Percentiles rank a stretch among this genome's conserved stretches.
These are phyloP conservation scores for Lachnum nothofagi DNA, from an alignment of 2,329 filamentous ascomycete species.

Conservation along the genomic window DNA sequence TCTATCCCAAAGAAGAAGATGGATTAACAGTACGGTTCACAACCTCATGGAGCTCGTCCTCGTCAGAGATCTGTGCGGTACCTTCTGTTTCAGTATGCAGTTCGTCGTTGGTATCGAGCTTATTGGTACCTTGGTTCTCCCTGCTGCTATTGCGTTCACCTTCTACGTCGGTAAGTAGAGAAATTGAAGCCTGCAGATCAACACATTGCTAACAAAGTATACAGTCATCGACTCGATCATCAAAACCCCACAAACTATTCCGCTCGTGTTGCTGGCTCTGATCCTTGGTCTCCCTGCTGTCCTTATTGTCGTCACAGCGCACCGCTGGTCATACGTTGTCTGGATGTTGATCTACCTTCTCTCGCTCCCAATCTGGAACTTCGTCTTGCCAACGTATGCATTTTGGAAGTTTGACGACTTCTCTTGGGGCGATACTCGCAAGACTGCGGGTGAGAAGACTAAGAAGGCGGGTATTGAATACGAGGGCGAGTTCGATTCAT, in stretches of 20 bases:
- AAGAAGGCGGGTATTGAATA: slow-evolving; percentile 83
- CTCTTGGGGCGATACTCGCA: slow-evolving; percentile 96
- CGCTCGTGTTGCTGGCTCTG: slow-evolving; percentile 78
- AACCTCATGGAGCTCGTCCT: slow-evolving; percentile 97
- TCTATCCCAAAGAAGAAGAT: slow-evolving; percentile 88
- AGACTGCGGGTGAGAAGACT: slow-evolving; percentile 84
- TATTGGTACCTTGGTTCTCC: slow-evolving; percentile 87
- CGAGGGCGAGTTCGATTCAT: slow-evolving; percentile 95
- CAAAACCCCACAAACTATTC: slow-evolving; percentile 76
- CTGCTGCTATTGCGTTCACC: slow-evolving; percentile 94
- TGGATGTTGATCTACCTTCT: slow-evolving; percentile 98
- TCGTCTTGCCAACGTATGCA: slow-evolving; percentile 85
- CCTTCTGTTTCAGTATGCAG: slow-evolving; percentile 99
- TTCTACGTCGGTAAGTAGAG: slow-evolving; percentile 79
- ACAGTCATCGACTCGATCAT: slow-evolving; percentile 82
- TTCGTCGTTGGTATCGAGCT: slow-evolving; percentile 96
- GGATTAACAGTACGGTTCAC: slow-evolving; percentile 99
- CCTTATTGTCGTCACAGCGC: slow-evolving; percentile 87
- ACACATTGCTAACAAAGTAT: slow-evolving; percentile 14
- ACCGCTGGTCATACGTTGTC: slow-evolving; percentile 82
- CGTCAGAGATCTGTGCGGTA: slow-evolving; percentile 92
- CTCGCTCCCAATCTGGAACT: slow-evolving; percentile 96
- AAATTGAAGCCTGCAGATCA: neutral
- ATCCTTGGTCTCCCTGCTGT: slow-evolving; percentile 92
- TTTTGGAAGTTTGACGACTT: slow-evolving; percentile 99